These are phyloP conservation scores for Saccharomycopsis sp. DNA, from an alignment of 805 yeast genomes.

Conservation along the genomic window DNA sequence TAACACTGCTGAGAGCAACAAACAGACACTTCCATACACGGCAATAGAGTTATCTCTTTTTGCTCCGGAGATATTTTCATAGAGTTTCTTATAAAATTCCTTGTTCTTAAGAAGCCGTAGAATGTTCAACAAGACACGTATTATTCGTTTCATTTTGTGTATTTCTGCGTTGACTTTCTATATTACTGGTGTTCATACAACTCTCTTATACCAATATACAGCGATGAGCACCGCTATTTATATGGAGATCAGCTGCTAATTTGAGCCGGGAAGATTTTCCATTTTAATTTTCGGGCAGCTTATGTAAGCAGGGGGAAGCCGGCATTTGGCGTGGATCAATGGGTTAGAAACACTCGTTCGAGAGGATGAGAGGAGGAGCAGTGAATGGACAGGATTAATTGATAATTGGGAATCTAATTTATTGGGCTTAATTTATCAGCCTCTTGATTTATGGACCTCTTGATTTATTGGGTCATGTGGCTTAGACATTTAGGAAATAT, in stretches of 20 bases:
- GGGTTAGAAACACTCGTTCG: not conserved
- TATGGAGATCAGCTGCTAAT: not conserved
- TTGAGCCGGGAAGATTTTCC: not conserved
- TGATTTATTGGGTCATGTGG: no score
- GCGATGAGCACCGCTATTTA: not conserved
- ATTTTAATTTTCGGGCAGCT: not conserved
- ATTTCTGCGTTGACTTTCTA: no score
- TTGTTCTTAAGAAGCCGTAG: conserved; percentile 2
- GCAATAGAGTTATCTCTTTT: conserved; percentile 15
- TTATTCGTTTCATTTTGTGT: not conserved
- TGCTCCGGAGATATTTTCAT: conserved; percentile 13
- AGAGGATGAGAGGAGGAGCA: not conserved
- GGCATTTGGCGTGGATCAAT: not conserved
- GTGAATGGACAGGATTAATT: no score
- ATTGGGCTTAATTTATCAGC: no score
- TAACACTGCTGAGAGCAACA: conserved; percentile 12
- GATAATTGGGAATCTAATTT: no score
- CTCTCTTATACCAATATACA: no score
- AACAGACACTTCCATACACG: conserved; percentile 13
- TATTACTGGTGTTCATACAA: no score
- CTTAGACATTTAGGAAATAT: no score
- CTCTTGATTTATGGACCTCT: no score
- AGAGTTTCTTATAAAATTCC: conserved; percentile 4
- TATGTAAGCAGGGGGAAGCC: not conserved
- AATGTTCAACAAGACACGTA: conserved; percentile 1